Evolutionary conservation across 1,284 basidiomycete genomes (phyloP).

Genomic region (Cystodermella granulosa): DNA sequence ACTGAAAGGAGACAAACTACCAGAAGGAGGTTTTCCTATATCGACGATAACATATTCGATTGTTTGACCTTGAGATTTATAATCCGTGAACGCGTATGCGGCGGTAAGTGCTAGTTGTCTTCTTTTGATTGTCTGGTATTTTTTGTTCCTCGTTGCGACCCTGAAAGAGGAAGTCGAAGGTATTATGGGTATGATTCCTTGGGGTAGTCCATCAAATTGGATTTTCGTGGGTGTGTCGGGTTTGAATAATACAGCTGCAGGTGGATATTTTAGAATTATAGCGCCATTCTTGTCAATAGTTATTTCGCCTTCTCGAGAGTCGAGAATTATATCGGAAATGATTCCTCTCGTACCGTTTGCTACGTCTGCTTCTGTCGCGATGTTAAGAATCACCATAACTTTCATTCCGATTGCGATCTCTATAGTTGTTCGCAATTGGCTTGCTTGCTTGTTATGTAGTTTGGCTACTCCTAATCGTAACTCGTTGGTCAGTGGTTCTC

Average conservation of each 20-base stretch:
- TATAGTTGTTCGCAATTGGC: constrained; percentile 9
- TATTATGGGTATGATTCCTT: not conserved
- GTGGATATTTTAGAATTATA: constrained; percentile 12
- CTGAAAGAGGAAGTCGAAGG: not conserved
- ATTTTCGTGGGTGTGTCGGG: constrained; percentile 1
- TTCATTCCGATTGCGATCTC: constrained; percentile 22
- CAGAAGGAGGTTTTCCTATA: constrained; percentile 15
- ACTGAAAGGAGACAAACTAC: constrained; percentile 23
- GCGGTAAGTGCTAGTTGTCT: not conserved
- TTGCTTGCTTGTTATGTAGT: constrained; percentile 9
- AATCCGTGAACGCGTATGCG: not conserved
- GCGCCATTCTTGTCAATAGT: not conserved
- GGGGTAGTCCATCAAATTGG: not conserved
- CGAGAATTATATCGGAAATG: constrained; percentile 18
- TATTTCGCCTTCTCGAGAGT: constrained; percentile 13
- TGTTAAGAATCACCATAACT: constrained; percentile 21
- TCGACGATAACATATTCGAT: not conserved
- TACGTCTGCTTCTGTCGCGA: constrained; percentile 22
- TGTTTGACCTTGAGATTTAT: not conserved
- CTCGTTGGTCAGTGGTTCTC: not conserved
- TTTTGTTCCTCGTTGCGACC: not conserved
- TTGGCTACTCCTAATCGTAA: constrained; percentile 4
- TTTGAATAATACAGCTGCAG: constrained; percentile 14
- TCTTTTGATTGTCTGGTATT: not conserved
- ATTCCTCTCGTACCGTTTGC: constrained; percentile 25